Base-by-base conservation (phyloP, 2,329 filamentous ascomycete species). In the Bertia moriformis region DNA sequence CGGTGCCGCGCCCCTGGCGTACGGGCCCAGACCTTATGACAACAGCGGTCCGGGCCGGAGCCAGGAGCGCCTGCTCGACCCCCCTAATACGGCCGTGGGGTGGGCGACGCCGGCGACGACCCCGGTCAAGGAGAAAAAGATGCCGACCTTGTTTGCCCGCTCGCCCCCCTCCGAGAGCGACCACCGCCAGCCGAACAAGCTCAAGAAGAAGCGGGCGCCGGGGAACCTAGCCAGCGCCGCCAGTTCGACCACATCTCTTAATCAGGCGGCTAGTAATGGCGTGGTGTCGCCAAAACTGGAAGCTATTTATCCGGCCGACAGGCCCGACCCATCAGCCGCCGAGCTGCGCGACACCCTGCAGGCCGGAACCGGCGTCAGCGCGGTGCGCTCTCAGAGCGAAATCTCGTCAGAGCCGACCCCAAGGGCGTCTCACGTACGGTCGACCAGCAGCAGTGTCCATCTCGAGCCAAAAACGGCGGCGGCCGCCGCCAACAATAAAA, bases 191-290 rank as follows among this genome's bases (percentile, higher is more conserved):
- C 85, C 87, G 0, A 95, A 94, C 51, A 94, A 95, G 58, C 64
- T 98, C 39, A 83, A 81, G 57, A 96, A 96, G 66, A 94, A 85
- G 58, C 70, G 78, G 45, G 65, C 83, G 19, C 41, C 44, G n/a
- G 44, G 45, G 40, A 40, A 47, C 33, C 42, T 38, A 36, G 24
- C 42, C n/a, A 37, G 38, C 20, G 14, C 36, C 19, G 13, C 39
- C 18, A 38, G 32, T n/a, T 27, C 22, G 7, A 27, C 22, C 22
- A 27, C n/a, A 7, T 27, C 22, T n/a, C n/a, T 27, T 7, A 27
- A 7, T 27, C 22, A 27, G 22, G 7, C 22, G 7, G n/a, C n/a
- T n/a, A n/a, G n/a, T n/a, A n/a, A n/a, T n/a, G n/a, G n/a, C n/a
- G 22, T 27, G n/a, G 7, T 27, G n/a, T 27, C 22, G 7, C 22